Conservation (phyloP, 1,284 basidiomycete genomes). For the Marasmius oreades region DNA sequence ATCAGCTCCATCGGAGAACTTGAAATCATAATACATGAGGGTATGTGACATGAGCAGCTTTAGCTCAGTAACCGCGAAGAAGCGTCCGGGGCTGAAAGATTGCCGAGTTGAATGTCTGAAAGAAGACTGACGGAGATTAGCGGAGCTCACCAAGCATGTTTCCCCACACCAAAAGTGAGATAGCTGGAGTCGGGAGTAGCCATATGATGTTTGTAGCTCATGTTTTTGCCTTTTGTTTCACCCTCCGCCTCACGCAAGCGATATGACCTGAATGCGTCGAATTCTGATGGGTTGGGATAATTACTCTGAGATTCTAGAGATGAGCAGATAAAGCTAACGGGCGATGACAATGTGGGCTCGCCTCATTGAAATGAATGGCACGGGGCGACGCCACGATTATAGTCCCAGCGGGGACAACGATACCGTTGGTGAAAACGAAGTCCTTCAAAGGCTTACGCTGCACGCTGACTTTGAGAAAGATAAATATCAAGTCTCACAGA, state of each 20-base stretch:
- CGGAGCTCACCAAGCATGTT: constrained; percentile 24
- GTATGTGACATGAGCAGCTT: constrained; percentile 9
- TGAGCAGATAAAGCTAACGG: neutral
- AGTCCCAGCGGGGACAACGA: constrained; percentile 18
- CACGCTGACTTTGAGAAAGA: constrained; percentile 12
- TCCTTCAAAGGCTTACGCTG: constrained; percentile 17
- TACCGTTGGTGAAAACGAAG: constrained; percentile 23
- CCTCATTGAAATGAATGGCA: constrained; percentile 19
- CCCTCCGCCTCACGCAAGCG: constrained; percentile 13
- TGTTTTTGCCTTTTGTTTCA: neutral
- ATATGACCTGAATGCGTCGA: constrained; percentile 22
- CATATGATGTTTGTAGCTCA: constrained; percentile 17
- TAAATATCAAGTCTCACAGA: neutral
- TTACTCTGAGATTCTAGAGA: constrained; percentile 1
- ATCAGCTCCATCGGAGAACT: constrained; percentile 1
- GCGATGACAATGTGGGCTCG: neutral
- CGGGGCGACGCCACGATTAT: constrained; percentile 10
- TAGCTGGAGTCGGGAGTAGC: constrained; percentile 23
- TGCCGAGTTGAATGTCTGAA: neutral
- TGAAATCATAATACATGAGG: constrained; percentile 11
- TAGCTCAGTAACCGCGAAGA: constrained; percentile 12
- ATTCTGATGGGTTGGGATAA: constrained; percentile 17
- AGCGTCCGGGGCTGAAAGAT: constrained; percentile 10
- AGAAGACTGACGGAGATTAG: neutral
- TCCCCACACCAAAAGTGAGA: constrained; percentile 28